phyloP scores from a whole-genome alignment of 306 rosid genomes.

The Pterocarpus santalinus region DNA sequence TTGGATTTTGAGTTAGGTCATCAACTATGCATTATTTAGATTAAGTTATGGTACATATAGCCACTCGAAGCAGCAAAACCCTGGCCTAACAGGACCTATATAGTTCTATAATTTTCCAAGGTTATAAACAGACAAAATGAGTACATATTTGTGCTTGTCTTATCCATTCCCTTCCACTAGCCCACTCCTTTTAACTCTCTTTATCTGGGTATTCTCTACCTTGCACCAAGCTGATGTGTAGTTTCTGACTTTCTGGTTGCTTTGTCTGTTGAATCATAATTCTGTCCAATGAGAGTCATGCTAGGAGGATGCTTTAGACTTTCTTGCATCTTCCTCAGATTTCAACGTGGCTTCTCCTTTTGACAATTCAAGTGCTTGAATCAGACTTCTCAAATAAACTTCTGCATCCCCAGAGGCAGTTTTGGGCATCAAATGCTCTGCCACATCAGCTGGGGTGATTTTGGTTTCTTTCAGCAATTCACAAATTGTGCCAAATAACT shows the following conservation, averaged over 20 bases:
- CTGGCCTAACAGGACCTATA: neutral
- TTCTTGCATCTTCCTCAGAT: constrained; percentile 46
- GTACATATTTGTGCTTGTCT: neutral
- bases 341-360: constrained; percentile 52
- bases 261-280: constrained; percentile 15
- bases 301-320: constrained; percentile 12
- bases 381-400: constrained; percentile 49
- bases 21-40: neutral
- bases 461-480: constrained; percentile 51
- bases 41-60: neutral
- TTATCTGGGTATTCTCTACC: constrained; percentile 17
- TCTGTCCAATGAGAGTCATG: constrained; percentile 30
- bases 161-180: constrained; percentile 9
- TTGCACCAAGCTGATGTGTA: constrained; percentile 31
- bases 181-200: neutral
- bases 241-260: neutral
- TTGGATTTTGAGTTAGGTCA: constrained; percentile 34
- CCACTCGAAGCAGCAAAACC: neutral
- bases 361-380: constrained; percentile 63
- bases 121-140: constrained; percentile 20
- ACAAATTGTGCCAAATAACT: constrained; percentile 49
- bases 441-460: constrained; percentile 89
- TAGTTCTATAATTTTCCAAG: constrained; percentile 16
- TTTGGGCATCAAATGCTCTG: constrained; percentile 87
- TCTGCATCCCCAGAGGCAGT: constrained; percentile 46